Conservation (phyloP, 2,329 filamentous ascomycete species). For the Fragosphaeria purpurea region DNA sequence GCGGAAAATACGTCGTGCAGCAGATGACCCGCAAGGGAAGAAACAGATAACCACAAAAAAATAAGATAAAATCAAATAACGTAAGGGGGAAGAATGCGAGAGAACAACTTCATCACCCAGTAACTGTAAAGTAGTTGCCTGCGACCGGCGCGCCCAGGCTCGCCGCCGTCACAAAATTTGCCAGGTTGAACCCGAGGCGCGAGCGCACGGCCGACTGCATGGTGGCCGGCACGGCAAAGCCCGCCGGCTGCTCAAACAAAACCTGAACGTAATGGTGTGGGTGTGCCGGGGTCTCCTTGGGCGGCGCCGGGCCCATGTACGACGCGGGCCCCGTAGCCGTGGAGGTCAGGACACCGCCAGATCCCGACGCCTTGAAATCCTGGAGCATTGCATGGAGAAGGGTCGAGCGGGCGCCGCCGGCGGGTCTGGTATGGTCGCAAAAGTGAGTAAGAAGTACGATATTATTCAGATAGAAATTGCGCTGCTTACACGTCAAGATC, state of each 20-base stretch:
- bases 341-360: slow-evolving; percentile 12
- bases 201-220: slow-evolving; percentile 3
- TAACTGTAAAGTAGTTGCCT: slow-evolving; percentile 10
- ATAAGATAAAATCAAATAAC: too few relatives aligned
- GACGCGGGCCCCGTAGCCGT: slow-evolving; percentile 14
- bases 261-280: slow-evolving; percentile 29
- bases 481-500: slow-evolving; percentile 16
- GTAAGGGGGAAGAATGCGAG: too few relatives aligned
- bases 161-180: slow-evolving; percentile 5
- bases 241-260: slow-evolving; percentile 25
- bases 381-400: slow-evolving; percentile 18
- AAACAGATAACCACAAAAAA: too few relatives aligned
- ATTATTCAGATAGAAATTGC: slow-evolving; percentile 6
- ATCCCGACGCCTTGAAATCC: slow-evolving; percentile 15
- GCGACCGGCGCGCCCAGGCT: slow-evolving; percentile 6
- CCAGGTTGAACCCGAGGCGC: slow-evolving; percentile 8
- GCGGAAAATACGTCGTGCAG: too few relatives aligned
- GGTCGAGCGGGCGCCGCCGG: slow-evolving; percentile 3
- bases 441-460: neutral
- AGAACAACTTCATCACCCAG: neutral
- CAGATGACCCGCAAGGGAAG: too few relatives aligned
- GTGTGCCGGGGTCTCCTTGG: slow-evolving; percentile 24
- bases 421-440: neutral
- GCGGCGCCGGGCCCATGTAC: slow-evolving; percentile 22
- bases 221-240: slow-evolving; percentile 20